Conservation (phyloP, 1,284 basidiomycete genomes). For the Tilletia setariae region DNA sequence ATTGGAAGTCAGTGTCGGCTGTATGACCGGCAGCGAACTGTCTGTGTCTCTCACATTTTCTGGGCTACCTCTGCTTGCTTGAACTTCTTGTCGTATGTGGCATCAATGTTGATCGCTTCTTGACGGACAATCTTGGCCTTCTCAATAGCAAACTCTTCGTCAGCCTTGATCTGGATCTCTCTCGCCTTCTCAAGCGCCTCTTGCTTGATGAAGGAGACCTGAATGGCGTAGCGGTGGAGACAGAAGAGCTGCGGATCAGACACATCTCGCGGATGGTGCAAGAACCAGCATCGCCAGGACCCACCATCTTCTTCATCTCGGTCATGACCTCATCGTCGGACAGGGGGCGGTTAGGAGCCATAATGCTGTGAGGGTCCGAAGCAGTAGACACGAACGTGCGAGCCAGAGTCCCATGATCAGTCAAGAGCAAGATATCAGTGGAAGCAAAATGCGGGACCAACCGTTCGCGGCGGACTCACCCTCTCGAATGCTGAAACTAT, state of each 20-base stretch:
- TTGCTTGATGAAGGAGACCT: constrained; percentile 54
- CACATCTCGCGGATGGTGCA: background rate
- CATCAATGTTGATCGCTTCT: constrained; percentile 49
- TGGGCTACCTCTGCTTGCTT: constrained; percentile 50
- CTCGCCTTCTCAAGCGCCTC: constrained; percentile 53
- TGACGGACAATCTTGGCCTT: constrained; percentile 53
- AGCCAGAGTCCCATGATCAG: no score
- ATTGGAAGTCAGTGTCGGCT: no score
- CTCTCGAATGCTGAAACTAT: no score
- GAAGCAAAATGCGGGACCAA: no score
- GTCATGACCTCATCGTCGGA: constrained; percentile 93
- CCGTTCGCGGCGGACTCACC: no score
- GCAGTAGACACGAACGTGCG: no score
- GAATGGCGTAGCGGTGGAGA: background rate
- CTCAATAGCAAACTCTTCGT: constrained; percentile 54
- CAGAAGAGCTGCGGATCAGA: background rate
- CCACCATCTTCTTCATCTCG: constrained; percentile 98
- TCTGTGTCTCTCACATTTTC: constrained; percentile 53
- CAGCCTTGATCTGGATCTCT: constrained; percentile 54
- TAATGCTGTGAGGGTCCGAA: background rate
- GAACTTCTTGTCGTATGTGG: constrained; percentile 50
- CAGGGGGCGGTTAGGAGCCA: constrained; percentile 52
- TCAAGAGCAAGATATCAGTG: no score
- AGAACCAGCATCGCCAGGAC: background rate
- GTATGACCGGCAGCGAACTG: no score